Percentiles rank a stretch among this genome's conserved stretches.
Evolutionary conservation across 2,329 filamentous ascomycete species (phyloP).

Genomic region (Elsinoe batatas): DNA sequence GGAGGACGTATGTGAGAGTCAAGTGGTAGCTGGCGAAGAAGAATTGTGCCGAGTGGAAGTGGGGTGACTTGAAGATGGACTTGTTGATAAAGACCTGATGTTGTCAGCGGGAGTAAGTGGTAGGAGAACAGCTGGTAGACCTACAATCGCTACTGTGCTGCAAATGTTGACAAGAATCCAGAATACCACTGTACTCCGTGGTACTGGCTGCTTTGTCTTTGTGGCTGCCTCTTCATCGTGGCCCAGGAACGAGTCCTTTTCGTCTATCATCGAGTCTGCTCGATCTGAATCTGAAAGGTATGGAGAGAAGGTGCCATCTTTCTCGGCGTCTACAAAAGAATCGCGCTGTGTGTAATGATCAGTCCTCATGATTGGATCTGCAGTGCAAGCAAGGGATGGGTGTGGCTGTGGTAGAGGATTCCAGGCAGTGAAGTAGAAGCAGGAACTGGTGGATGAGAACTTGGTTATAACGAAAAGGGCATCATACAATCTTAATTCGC

Average conservation of each 20-base stretch:
- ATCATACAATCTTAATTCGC: not conserved
- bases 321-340: not conserved
- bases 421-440: not conserved
- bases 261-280: conserved; percentile 9
- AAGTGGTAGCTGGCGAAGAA: conserved; percentile 62
- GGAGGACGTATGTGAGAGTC: conserved; percentile 53
- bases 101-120: not conserved
- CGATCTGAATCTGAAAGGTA: conserved; percentile 3
- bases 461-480: not conserved
- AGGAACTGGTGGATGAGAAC: not conserved
- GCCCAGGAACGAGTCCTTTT: conserved; percentile 5
- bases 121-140: not conserved
- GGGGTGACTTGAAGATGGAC: conserved; percentile 15
- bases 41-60: conserved; percentile 19
- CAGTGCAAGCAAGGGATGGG: not conserved
- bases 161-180: conserved; percentile 16
- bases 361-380: not conserved
- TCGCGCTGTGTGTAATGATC: not conserved
- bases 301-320: conserved; percentile 1
- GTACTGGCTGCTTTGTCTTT: not conserved
- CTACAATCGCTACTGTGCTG: conserved; percentile 15
- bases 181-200: conserved; percentile 5
- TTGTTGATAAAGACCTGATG: conserved; percentile 17
- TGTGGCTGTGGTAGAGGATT: not conserved
- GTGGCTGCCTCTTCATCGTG: conserved; percentile 5